Percentiles rank a stretch among this genome's conserved stretches.
phyloP scores from a whole-genome alignment of 2,329 filamentous ascomycete genomes.

The Myriosclerotinia curreyana region DNA sequence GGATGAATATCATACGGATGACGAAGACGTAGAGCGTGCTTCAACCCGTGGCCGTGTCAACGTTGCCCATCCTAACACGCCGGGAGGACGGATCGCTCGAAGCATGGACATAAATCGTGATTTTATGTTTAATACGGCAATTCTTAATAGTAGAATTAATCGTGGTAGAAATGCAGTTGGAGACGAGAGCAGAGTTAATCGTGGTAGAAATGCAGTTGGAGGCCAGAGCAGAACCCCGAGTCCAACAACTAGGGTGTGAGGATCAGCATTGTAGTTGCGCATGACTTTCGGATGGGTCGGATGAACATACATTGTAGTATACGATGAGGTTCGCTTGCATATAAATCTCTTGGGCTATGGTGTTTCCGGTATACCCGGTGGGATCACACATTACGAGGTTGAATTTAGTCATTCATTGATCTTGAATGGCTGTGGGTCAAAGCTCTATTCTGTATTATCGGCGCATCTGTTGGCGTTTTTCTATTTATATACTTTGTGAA shows the following conservation, averaged over 20 bases:
- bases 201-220: not conserved
- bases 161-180: not conserved
- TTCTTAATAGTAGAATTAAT: constrained; percentile 11
- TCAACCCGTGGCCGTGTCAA: constrained; percentile 37
- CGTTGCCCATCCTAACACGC: constrained; percentile 38
- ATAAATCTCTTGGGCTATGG: constrained; percentile 6
- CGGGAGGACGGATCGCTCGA: constrained; percentile 37
- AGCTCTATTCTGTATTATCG: not conserved
- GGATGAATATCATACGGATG: constrained; percentile 34
- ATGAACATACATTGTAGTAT: not conserved
- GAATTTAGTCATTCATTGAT: constrained; percentile 4
- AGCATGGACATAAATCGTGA: constrained; percentile 40
- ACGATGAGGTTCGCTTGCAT: constrained; percentile 3
- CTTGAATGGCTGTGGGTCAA: not conserved
- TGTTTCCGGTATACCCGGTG: constrained; percentile 8
- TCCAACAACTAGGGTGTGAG: not conserved
- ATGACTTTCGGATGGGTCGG: not conserved
- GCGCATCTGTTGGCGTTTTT: not conserved
- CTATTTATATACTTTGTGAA: not conserved
- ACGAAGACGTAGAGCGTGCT: constrained; percentile 34
- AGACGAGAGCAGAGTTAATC: not conserved
- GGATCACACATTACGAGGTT: constrained; percentile 3
- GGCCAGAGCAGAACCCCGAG: not conserved
- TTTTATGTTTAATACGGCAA: constrained; percentile 36
- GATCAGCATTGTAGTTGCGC: not conserved